Base-by-base conservation (phyloP, 2,329 filamentous ascomycete genomes). In the Pseudogymnoascus sp. region DNA sequence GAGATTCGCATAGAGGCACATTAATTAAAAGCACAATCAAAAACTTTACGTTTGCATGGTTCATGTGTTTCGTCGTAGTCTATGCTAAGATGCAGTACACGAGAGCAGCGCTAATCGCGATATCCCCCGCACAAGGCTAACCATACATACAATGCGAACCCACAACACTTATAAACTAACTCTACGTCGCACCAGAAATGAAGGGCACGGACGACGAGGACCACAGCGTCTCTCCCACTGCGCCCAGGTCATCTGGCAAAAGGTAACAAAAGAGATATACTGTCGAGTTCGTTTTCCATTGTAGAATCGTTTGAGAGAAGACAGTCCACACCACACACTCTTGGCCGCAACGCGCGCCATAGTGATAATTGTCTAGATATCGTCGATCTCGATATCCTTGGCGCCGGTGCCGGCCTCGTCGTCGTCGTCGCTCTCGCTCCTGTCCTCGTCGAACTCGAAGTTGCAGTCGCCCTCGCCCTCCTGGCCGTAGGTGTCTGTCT, bases 361-460 rank as follows among this genome's bases (percentile, higher is more conserved):
- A 47, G 15, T 60, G n/a, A 13, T 7, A 8, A 21, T 31, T 35
- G 24, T 73, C 84, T 86, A 97, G 76, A 97, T 96, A 77, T 97
- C 92, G 79, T 97, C 93, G 74, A 96, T 90, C 75, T 95, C 91
- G 72, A 97, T 86, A 70, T 96, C 91, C 80, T 90, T 92, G 74
- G 82, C 85, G 74, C 82, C 85, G 71, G 78, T 80, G 63, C 76
- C 80, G 58, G 73, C 79, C 60, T 78, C 81, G 60, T 79, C 81
- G 33, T 83, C 78, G 50, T 83, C 78, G 50, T 79, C 81, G 59
- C 80, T 83, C 72, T 89, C 87, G 59, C 67, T 69, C 68, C 87
- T 82, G 77, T 96, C 93, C 76, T 97, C 92, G 79, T 95, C 94
- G 81, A 97, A 97, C 80, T 97, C 94, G 82, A 99, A 96, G 79